Conservation (phyloP, 257 asterid species). For the Handroanthus guayacan region DNA sequence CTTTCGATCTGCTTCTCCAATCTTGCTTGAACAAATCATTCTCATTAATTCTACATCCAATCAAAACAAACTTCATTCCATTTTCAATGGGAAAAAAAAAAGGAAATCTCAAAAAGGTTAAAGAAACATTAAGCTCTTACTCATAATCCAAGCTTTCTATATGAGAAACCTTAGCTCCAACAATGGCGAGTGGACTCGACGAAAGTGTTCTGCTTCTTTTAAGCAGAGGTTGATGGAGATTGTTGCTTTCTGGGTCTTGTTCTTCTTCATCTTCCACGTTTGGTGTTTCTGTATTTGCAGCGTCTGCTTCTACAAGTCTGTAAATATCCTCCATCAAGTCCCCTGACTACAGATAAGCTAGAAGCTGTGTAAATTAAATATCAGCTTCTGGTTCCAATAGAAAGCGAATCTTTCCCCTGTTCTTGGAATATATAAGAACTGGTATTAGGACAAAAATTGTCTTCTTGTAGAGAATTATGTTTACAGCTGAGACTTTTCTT, state of each 20-base stretch:
- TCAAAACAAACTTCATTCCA: neutral
- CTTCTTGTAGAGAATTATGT: conserved; percentile 25
- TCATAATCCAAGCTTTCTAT: conserved; percentile 95
- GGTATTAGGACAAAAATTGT: conserved; percentile 24
- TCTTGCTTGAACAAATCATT: conserved; percentile 95
- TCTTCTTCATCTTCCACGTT: conserved; percentile 38
- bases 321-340: conserved; percentile 49
- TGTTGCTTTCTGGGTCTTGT: conserved; percentile 69
- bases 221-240: conserved; percentile 69
- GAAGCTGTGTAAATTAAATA: conserved; percentile 28
- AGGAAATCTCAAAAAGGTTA: neutral
- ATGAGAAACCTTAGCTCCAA: conserved; percentile 86
- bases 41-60: conserved; percentile 75
- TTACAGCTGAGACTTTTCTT: too few species aligned
- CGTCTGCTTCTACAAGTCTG: conserved; percentile 39
- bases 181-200: conserved; percentile 65
- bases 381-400: conserved; percentile 27
- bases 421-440: conserved; percentile 30
- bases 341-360: neutral
- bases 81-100: neutral
- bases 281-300: conserved; percentile 44
- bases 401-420: conserved; percentile 32
- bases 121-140: conserved; percentile 52
- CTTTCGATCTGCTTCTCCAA: conserved; percentile 88
- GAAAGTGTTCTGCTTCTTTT: conserved; percentile 65